Conservation (phyloP, 2,329 filamentous ascomycete species). For the Exophiala sideris region DNA sequence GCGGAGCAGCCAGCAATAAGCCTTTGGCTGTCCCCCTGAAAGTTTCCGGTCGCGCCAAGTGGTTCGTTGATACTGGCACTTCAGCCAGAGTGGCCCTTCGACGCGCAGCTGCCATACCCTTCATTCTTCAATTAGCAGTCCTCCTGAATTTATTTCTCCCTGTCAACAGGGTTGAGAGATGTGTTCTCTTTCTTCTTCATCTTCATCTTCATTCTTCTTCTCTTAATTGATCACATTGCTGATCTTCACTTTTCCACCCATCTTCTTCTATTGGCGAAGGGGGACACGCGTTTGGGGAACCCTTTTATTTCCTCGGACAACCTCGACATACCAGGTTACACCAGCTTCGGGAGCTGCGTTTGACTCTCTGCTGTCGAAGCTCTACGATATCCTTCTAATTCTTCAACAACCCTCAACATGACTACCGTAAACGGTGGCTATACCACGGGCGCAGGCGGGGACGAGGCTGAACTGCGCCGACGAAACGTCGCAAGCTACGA, state of each 20-base stretch:
- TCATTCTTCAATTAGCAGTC: background rate
- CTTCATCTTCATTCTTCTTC: constrained; percentile 9
- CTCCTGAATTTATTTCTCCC: constrained; percentile 8
- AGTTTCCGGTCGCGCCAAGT: background rate
- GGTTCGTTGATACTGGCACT: background rate
- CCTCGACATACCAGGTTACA: constrained; percentile 12
- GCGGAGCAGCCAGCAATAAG: background rate
- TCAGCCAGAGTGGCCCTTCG: background rate
- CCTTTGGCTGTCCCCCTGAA: background rate
- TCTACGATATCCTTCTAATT: background rate
- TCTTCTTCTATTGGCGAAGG: background rate
- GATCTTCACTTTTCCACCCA: background rate
- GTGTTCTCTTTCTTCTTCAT: constrained; percentile 8
- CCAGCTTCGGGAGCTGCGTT: constrained; percentile 1
- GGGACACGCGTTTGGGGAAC: background rate
- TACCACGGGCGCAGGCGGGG: constrained; percentile 31
- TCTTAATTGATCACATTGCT: background rate
- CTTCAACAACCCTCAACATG: constrained; percentile 9
- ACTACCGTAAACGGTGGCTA: constrained; percentile 14
- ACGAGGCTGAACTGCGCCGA: constrained; percentile 39
- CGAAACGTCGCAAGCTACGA: constrained; percentile 40
- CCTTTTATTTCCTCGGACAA: constrained; percentile 1
- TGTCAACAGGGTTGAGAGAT: constrained; percentile 8
- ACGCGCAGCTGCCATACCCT: background rate
- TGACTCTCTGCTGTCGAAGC: background rate